phyloP scores from a whole-genome alignment of 495 filamentous ascomycete genomes.

The Polyplosphaeria fusca region DNA sequence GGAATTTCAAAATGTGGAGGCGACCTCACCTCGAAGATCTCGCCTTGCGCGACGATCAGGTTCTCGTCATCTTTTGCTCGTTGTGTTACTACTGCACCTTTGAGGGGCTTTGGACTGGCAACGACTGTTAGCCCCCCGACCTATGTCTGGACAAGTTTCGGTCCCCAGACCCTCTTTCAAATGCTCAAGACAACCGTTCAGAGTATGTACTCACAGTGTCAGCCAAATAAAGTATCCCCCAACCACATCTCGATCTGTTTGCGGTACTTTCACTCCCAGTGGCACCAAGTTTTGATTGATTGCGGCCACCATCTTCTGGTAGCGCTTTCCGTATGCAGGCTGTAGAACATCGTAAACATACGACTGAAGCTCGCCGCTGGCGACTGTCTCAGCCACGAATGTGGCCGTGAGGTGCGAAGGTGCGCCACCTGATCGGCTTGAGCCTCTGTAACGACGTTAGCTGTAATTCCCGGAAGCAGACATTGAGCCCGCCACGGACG shows the following conservation, averaged over 20 bases:
- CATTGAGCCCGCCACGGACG: too few relatives aligned
- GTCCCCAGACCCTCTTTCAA: too few relatives aligned
- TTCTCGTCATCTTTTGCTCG: constrained; percentile 55
- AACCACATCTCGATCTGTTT: constrained; percentile 42
- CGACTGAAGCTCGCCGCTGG: constrained; percentile 47
- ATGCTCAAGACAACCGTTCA: too few relatives aligned
- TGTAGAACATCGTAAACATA: constrained; percentile 45
- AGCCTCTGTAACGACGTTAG: constrained; percentile 62
- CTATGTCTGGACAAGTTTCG: too few relatives aligned
- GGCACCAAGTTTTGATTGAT: constrained; percentile 56
- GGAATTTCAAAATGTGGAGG: neutral
- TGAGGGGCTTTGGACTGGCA: constrained; percentile 49
- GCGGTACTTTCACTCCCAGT: constrained; percentile 54
- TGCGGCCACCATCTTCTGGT: constrained; percentile 51
- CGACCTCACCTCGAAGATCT: constrained; percentile 59
- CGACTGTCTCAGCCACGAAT: constrained; percentile 59
- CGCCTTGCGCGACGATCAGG: constrained; percentile 53
- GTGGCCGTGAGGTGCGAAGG: constrained; percentile 69
- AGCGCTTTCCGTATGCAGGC: constrained; percentile 57
- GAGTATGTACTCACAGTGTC: too few relatives aligned
- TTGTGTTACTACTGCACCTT: constrained; percentile 54
- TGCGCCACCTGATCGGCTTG: constrained; percentile 69
- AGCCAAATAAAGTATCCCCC: constrained; percentile 88
- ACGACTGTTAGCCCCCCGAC: too few relatives aligned
- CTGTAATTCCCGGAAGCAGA: too few relatives aligned